phyloP scores from a whole-genome alignment of 352 stramenopile genomes.

The Aphanomyces invadans region DNA sequence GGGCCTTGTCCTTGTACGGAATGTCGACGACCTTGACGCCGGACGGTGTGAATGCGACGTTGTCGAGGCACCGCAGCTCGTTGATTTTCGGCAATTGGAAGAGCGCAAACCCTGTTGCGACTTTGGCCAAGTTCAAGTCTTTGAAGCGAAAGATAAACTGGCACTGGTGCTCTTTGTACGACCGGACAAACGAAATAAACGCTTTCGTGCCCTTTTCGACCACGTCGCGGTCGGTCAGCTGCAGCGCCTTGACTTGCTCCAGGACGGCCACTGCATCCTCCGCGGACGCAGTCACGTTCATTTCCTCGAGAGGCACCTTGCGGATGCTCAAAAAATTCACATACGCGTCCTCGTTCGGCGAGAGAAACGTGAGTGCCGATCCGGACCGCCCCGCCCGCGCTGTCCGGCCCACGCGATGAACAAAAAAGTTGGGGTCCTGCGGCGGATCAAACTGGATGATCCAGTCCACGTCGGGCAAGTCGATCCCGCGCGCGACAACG shows the following conservation, averaged over 20 bases:
- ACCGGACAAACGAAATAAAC: slow-evolving; percentile 98
- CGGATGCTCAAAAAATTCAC: slow-evolving; percentile 94
- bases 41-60: slow-evolving; percentile 75
- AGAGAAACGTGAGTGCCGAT: slow-evolving; percentile 93
- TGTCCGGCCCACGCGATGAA: slow-evolving; percentile 97
- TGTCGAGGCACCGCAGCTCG: slow-evolving; percentile 67
- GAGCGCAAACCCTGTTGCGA: slow-evolving; percentile 83
- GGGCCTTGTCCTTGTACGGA: slow-evolving; percentile 92
- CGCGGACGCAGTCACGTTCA: slow-evolving; percentile 57
- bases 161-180: slow-evolving; percentile 98
- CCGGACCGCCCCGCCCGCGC: slow-evolving; percentile 92
- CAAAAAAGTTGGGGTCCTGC: slow-evolving; percentile 97
- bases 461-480: slow-evolving; percentile 98
- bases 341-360: slow-evolving; percentile 94
- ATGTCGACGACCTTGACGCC: slow-evolving; percentile 90
- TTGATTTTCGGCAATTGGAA: slow-evolving; percentile 84
- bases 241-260: slow-evolving; percentile 80
- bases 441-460: slow-evolving; percentile 98
- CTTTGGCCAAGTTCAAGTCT: slow-evolving; percentile 91
- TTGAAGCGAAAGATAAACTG: slow-evolving; percentile 98
- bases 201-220: slow-evolving; percentile 98
- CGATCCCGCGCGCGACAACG: slow-evolving; percentile 96
- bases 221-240: slow-evolving; percentile 92
- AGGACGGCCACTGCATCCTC: slow-evolving; percentile 52
- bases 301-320: slow-evolving; percentile 87